Conservation (phyloP, 805 yeast genomes). For the Yamadazyma scolyti region DNA sequence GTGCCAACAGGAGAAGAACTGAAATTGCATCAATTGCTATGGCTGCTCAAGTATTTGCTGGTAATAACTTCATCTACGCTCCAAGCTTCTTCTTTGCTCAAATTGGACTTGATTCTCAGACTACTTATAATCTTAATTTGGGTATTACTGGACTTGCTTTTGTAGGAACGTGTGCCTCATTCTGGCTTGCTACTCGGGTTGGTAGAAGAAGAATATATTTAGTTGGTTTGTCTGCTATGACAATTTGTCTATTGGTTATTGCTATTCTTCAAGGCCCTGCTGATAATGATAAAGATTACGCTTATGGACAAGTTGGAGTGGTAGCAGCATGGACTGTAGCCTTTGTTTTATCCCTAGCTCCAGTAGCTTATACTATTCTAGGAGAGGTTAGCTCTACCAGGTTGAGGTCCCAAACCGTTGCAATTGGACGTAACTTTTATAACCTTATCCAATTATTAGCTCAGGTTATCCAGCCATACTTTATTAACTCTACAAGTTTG, state of each 20-base stretch:
- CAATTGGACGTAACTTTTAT: conserved; percentile 24
- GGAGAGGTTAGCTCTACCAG: conserved; percentile 35
- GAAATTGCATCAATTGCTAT: conserved; percentile 42
- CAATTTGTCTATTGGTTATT: conserved; percentile 31
- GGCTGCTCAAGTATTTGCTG: conserved; percentile 42
- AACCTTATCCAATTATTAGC: conserved; percentile 23
- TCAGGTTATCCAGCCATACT: conserved; percentile 23
- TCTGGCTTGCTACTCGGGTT: conserved; percentile 24
- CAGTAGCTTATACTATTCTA: conserved; percentile 34
- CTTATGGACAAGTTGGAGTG: conserved; percentile 19
- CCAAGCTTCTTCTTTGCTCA: conserved; percentile 47
- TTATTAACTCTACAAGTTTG: conserved; percentile 37
- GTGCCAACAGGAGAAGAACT: conserved; percentile 46
- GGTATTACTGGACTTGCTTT: conserved; percentile 25
- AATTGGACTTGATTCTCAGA: conserved; percentile 39
- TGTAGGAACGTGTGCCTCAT: conserved; percentile 20
- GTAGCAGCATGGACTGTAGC: conserved; percentile 15
- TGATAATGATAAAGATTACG: conserved; percentile 12
- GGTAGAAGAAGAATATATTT: conserved; percentile 39
- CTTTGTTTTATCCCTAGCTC: conserved; percentile 40
- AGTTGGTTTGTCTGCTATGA: conserved; percentile 29
- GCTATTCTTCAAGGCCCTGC: conserved; percentile 29
- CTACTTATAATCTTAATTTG: conserved; percentile 23
- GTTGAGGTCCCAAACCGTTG: conserved; percentile 37
- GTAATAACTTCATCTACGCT: conserved; percentile 43